phyloP scores from a whole-genome alignment of 73 alveolate species.

The Tetrahymena borealis region DNA sequence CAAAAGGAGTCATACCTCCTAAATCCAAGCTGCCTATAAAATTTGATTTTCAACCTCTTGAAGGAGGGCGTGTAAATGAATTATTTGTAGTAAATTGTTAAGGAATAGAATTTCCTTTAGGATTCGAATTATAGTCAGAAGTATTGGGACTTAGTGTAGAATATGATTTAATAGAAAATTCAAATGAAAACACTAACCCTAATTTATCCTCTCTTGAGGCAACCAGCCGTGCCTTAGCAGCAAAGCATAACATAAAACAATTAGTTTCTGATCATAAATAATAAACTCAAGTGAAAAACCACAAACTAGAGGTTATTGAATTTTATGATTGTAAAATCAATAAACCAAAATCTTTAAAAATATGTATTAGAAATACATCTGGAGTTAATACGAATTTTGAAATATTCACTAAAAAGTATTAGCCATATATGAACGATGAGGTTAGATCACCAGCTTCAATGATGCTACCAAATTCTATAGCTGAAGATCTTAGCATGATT shows the following conservation, averaged over 20 bases:
- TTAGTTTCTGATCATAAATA: conserved; percentile 20
- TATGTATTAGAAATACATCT: conserved; percentile 64
- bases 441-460: neutral
- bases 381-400: conserved; percentile 63
- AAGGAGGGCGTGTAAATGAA: conserved; percentile 65
- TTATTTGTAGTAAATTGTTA: conserved; percentile 59
- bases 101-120: conserved; percentile 63
- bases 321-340: conserved; percentile 65
- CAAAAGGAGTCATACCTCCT: conserved; percentile 64
- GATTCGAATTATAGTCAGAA: conserved; percentile 62
- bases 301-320: conserved; percentile 42
- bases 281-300: conserved; percentile 34
- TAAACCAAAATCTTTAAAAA: conserved; percentile 60
- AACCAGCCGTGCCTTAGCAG: conserved; percentile 18
- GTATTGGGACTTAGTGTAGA: conserved; percentile 67
- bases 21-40: conserved; percentile 50
- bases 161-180: conserved; percentile 50
- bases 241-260: conserved; percentile 18
- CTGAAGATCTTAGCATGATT: neutral
- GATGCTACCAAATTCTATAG: conserved; percentile 10
- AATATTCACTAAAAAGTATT: conserved; percentile 12
- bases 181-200: neutral
- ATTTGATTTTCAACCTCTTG: conserved; percentile 46
- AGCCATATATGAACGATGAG: conserved; percentile 29
- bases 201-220: conserved; percentile 14